Base-by-base conservation (phyloP, 768 basidiomycete species). In the Xerocomus brunneocitrinus region DNA sequence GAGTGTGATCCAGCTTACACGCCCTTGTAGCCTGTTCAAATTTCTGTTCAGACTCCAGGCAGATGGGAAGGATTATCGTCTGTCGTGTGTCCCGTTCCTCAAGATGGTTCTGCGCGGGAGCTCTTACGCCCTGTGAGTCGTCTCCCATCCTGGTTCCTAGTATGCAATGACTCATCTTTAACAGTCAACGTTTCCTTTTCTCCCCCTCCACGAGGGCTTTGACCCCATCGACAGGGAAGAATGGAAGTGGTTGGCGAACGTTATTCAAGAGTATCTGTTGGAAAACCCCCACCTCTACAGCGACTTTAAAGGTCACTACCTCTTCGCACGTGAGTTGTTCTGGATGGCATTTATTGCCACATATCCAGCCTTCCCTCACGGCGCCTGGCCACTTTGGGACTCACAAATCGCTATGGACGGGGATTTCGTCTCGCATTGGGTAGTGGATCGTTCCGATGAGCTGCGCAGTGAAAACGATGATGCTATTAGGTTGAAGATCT, bases 291-390 rank as follows among this genome's bases (percentile, higher is more conserved):
- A 35, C 36, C n/a, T 57, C 8, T 14, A 45, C 12, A 43, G 28
- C 5, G 16, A n/a, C 0, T 22, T 22, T 6, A n/a, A n/a, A 7
- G 39, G 22, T 1, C 36, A 4, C 34, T 49, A 35, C 38, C 3
- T 39, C 13, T 40, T 54, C 30, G 27, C 32, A 30, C 27, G 25
- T 3, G 53, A 58, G 22, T 16, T 50, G 8, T 58, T 58, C 16
- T 58, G 53, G 57, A 49, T 58, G 38, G 30, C 53, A 8, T 58
- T 49, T 30, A 31, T 54, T 19, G 32, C 53, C 10, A 49, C 49
- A 8, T 47, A 34, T 47, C 57, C 57, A 16, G 1, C 36, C 7
- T 58, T 54, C 38, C 57, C 56, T 14, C 14, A 44, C 34, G 53
- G 49, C 8, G 16, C 36, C 10, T 57, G 56, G 56, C 52, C 39